Conservation (phyloP, 2,329 filamentous ascomycete species). For the Myrmaecium sp. region DNA sequence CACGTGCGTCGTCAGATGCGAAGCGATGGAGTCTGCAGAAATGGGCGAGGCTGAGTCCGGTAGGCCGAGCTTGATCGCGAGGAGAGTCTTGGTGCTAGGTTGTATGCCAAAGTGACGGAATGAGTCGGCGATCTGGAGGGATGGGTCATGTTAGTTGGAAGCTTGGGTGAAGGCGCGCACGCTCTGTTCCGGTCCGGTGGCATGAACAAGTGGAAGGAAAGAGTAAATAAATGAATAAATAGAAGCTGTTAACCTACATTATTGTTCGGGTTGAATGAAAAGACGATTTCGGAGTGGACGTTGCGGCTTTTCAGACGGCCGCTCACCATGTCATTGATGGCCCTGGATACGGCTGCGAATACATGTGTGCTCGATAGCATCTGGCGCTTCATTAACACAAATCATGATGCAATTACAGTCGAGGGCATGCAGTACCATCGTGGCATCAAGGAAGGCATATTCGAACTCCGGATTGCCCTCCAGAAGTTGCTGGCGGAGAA, state of each 20-base stretch:
- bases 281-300: constrained; percentile 77
- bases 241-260: constrained; percentile 55
- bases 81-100: constrained; percentile 50
- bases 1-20: constrained; percentile 46
- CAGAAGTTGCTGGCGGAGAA: constrained; percentile 70
- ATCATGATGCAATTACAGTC: constrained; percentile 1
- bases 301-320: constrained; percentile 59
- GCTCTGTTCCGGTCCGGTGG: background rate
- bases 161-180: background rate
- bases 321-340: constrained; percentile 48
- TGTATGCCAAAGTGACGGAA: constrained; percentile 78
- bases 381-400: constrained; percentile 22
- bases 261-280: constrained; percentile 61
- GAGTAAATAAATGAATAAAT: constrained; percentile 2
- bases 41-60: constrained; percentile 12
- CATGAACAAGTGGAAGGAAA: background rate
- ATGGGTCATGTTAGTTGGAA: constrained; percentile 9
- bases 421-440: constrained; percentile 35
- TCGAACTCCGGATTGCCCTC: constrained; percentile 71
- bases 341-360: constrained; percentile 59
- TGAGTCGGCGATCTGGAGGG: constrained; percentile 63
- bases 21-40: constrained; percentile 30
- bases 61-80: constrained; percentile 59
- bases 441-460: constrained; percentile 85
- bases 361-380: constrained; percentile 57